Base-by-base conservation (phyloP, 2,329 filamentous ascomycete genomes). In the Cladorrhinum sp. region DNA sequence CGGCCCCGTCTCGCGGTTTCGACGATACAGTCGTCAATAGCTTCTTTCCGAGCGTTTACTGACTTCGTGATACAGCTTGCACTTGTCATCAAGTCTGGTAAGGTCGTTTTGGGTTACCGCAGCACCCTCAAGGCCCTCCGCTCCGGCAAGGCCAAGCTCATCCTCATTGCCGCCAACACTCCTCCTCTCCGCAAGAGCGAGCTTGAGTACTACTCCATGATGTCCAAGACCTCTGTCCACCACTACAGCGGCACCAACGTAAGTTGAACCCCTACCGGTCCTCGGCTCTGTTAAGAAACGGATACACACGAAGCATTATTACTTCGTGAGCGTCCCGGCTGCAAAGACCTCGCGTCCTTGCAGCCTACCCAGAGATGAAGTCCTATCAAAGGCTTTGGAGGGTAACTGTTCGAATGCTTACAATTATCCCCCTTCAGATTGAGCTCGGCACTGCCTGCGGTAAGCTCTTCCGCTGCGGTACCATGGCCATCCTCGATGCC, bases 221-320 rank as follows among this genome's bases (percentile, higher is more conserved):
- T 96, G 74, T 88, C 88, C 78, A 96, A 98, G 88, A 91, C 89
- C 73, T 88, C 90, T 69, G 94, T 98, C 74, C 94, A 98, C 86
- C 95, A 99, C 86, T 98, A 97, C 84, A 86, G 86, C 72, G 95
- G 95, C 75, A 96, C 96, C 89, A 98, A 98, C 87, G 94, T 98
- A 89, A 89, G 94, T 92, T 61, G 49, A 49, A 36, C 20, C 36
- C 49, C 21, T 48, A 21, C 42, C 2, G 58, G n/a, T 48, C 48
- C 30, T 62, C 57, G 30, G 51, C 33, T 55, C 56, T 53, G 62
- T 60, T 50, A 48, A 52, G 51, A 30, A 46, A 8, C 42, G 30
- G 51, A 57, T 30, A 36, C 54, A 24, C 36, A 42, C 36, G 42
- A 21, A 46, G 42, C 49, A 24, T 4, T 26, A 50, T 10, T 66